Evolutionary conservation across 179 eudicot genomes (phyloP).

Genomic region (Nepenthes alata): DNA sequence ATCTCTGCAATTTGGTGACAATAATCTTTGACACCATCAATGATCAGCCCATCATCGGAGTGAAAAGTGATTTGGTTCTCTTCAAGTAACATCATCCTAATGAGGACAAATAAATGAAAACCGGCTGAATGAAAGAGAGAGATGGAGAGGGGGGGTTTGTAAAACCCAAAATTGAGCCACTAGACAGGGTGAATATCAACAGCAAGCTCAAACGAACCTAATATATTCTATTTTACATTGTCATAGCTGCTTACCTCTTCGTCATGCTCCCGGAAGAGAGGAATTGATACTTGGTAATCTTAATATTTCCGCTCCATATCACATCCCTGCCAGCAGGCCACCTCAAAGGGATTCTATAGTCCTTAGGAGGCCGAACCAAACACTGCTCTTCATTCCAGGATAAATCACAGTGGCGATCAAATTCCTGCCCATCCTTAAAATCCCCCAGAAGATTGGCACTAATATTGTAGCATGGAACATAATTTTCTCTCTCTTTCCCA

Average conservation of each 20-base stretch:
- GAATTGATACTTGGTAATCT: conserved; percentile 77
- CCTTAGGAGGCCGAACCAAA: conserved; percentile 81
- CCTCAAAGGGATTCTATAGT: conserved; percentile 75
- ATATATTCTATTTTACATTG: background rate
- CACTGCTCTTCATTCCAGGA: conserved; percentile 39
- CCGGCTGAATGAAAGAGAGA: too few relatives aligned
- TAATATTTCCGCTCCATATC: conserved; percentile 94
- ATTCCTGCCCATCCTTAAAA: conserved; percentile 66
- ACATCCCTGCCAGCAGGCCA: conserved; percentile 97
- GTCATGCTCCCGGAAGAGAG: conserved; percentile 99
- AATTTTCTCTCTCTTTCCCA: conserved; percentile 73
- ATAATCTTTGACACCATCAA: conserved; percentile 89
- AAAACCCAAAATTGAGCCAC: too few relatives aligned
- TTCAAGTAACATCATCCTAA: conserved; percentile 85
- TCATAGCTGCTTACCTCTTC: conserved; percentile 48
- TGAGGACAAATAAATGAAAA: background rate
- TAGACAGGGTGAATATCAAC: background rate
- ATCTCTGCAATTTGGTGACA: conserved; percentile 87
- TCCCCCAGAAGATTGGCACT: conserved; percentile 53
- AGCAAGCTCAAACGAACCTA: background rate
- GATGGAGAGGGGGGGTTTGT: too few relatives aligned
- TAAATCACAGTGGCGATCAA: conserved; percentile 80
- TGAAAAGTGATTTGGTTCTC: conserved; percentile 96
- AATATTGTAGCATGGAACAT: conserved; percentile 81
- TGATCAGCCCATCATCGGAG: conserved; percentile 67